Conservation (phyloP, 768 basidiomycete genomes). For the Kwoniella bestiolae region DNA sequence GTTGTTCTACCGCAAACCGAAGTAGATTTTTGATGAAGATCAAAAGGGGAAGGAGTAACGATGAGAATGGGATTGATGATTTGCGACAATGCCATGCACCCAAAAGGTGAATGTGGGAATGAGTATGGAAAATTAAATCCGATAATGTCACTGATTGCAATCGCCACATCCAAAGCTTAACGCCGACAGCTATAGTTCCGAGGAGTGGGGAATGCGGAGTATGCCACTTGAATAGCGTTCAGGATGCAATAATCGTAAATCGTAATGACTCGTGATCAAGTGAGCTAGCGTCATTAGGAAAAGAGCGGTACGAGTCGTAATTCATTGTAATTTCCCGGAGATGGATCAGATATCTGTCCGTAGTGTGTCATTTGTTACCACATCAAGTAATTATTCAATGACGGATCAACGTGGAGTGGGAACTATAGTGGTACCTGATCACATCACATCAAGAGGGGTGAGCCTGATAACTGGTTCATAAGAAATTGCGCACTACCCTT, state of each 20-base stretch:
- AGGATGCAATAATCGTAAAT: too few species aligned
- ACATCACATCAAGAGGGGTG: background rate
- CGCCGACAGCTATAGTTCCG: background rate
- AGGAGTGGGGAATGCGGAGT: background rate
- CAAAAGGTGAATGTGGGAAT: background rate
- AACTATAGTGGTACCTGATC: background rate
- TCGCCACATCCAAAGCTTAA: background rate
- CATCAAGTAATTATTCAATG: background rate
- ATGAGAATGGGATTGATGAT: background rate
- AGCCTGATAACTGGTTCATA: background rate
- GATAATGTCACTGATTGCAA: background rate
- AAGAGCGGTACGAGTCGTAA: background rate
- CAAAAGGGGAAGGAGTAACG: constrained; percentile 1
- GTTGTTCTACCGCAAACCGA: constrained; percentile 36
- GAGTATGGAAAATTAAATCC: background rate
- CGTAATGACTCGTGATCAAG: background rate
- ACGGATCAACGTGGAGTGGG: background rate
- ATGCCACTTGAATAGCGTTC: background rate
- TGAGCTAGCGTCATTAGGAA: background rate
- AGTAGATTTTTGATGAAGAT: constrained; percentile 23
- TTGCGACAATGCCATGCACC: background rate
- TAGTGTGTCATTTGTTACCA: background rate
- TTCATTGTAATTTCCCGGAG: background rate
- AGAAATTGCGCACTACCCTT: background rate
- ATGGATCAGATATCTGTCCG: constrained; percentile 1